Percentiles rank a stretch among this genome's conserved stretches.
These are phyloP conservation scores for Triangularia setosa DNA, from an alignment of 2,329 filamentous ascomycete species.

Conservation along the genomic window DNA sequence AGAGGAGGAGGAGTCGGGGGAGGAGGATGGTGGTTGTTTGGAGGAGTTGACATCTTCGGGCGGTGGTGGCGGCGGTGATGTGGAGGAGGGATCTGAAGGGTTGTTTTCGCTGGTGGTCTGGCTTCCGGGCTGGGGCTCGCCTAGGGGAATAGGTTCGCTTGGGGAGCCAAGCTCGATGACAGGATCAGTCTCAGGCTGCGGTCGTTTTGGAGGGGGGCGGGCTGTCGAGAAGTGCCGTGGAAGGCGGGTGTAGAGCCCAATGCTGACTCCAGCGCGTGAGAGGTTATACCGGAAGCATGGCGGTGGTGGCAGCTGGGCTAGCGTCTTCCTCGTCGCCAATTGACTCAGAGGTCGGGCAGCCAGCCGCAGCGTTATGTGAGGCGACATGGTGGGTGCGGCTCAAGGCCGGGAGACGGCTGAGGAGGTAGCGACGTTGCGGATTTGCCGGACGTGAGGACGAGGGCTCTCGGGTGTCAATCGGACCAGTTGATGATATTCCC, in stretches of 20 bases:
- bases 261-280: neutral
- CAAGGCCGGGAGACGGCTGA: conserved; percentile 16
- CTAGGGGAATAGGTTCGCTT: neutral
- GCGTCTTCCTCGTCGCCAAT: conserved; percentile 5
- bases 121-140: neutral
- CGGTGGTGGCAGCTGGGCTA: conserved; percentile 11
- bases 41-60: neutral
- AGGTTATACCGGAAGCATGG: conserved; percentile 30
- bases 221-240: conserved; percentile 31
- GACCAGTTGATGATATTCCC: conserved; percentile 1
- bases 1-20: neutral
- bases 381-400: conserved; percentile 24
- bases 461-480: conserved; percentile 4
- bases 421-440: neutral
- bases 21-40: neutral
- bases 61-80: neutral
- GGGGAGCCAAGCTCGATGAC: conserved; percentile 3
- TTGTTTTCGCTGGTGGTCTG: neutral
- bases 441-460: neutral
- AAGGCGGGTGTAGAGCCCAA: conserved; percentile 17
- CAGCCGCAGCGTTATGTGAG: conserved; percentile 22
- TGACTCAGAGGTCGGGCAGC: conserved; percentile 24
- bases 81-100: neutral
- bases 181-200: conserved; percentile 9
- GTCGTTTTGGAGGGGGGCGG: conserved; percentile 21